Base-by-base conservation (phyloP, 2,329 filamentous ascomycete genomes). In the Ceratocystiopsis sp. region DNA sequence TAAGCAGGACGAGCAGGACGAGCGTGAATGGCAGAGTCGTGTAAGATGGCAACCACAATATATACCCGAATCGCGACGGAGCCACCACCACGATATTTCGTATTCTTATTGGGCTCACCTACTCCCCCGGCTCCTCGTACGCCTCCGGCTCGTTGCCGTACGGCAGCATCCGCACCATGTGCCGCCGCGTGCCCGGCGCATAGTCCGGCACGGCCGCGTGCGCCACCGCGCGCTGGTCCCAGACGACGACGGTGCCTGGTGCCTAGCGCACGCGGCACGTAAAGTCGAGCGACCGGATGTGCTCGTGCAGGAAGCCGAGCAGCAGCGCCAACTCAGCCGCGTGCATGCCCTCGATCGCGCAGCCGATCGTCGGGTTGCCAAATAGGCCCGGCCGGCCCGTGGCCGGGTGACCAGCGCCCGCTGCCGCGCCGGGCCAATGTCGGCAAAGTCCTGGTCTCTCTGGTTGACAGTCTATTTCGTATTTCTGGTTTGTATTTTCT, bases 321-420 rank as follows among this genome's bases (percentile, higher is more conserved):
- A 66, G 33, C 7, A 39, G 38, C 48, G 91, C 84, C 3, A 78
- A 84, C 56, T 93, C 85, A 55, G 93, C 84, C 54, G 84, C 83
- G 63, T 93, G 91, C 55, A 80, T 75, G 8, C 84, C 84, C 1
- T 89, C 72, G 43, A 93, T 87, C 10, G 8, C 13, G 15, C 46
- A 43, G 6, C 43, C 43, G 15, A 45, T 47, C 3, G 46, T 39
- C 14, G 46, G 43, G 58, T 91, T 93, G 32, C 93, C 73, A 52
- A 73, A 93, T 7, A 93, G 63, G 0, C 82, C 80, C 63, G 91
- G 93, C 60, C 91, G 81, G 13, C 83, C 82, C 0, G 85, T 93
- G 8, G 69, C 75, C 0, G 85, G 84, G 55, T 93, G 85, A 93
- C 75, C 47, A 93, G 64, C 0, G 85, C 84, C 39, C 80, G 63